Percentiles rank a stretch among this genome's conserved stretches.
These are phyloP conservation scores for Linum tenue DNA, from an alignment of 345 rosid species.

Conservation along the genomic window DNA sequence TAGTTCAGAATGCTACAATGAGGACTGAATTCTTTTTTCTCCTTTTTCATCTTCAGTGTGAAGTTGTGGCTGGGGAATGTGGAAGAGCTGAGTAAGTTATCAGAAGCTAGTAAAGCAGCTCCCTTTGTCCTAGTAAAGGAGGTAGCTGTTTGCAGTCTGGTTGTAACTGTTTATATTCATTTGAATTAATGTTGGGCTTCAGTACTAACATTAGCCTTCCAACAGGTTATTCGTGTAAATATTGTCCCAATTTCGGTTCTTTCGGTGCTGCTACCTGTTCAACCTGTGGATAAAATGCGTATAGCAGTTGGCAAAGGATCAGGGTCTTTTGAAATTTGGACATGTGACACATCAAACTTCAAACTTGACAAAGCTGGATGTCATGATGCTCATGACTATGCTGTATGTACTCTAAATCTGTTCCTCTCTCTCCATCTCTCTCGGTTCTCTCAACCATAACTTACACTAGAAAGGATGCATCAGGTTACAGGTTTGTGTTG, in stretches of 20 bases:
- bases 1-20: conserved; percentile 2
- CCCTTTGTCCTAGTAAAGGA: conserved; percentile 50
- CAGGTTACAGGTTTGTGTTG: conserved; percentile 91
- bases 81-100: conserved; percentile 40
- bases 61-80: conserved; percentile 59
- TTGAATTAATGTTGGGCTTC: conserved; percentile 13
- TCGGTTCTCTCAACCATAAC: conserved; percentile 5
- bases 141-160: conserved; percentile 22
- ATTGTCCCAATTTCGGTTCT: conserved; percentile 57
- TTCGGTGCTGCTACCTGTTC: conserved; percentile 39
- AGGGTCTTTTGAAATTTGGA: conserved; percentile 85
- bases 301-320: conserved; percentile 89
- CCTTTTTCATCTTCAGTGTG: conserved; percentile 37
- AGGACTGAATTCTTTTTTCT: background rate
- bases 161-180: background rate
- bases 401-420: conserved; percentile 41
- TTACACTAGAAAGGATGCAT: conserved; percentile 21
- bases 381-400: conserved; percentile 60
- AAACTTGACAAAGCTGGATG: conserved; percentile 41
- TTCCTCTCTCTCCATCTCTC: conserved; percentile 12
- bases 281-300: conserved; percentile 31
- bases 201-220: conserved; percentile 13
- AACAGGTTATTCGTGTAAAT: conserved; percentile 46
- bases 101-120: conserved; percentile 28
- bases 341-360: conserved; percentile 33